Conservation (phyloP, 2,329 filamentous ascomycete genomes). For the Cladosporium cucumerinum region DNA sequence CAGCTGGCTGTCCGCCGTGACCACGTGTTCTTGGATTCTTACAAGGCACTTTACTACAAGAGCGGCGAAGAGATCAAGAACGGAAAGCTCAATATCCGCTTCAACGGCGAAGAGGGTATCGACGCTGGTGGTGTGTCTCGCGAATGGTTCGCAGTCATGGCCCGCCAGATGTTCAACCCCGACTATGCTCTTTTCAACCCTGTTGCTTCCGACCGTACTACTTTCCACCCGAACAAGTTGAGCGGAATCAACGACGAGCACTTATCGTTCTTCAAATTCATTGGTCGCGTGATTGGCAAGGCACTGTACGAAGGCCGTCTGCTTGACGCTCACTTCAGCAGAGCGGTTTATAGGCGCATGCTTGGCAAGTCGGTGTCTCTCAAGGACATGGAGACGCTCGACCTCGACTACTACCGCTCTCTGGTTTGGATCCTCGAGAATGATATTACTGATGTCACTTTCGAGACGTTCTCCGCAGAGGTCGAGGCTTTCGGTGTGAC, state of each 20-base stretch:
- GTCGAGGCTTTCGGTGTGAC: constrained; percentile 91
- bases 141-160: constrained; percentile 98
- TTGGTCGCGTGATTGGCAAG: constrained; percentile 96
- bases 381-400: constrained; percentile 99
- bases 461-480: constrained; percentile 91
- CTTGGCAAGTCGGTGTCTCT: constrained; percentile 91
- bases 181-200: constrained; percentile 96
- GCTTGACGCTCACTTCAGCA: constrained; percentile 97
- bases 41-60: constrained; percentile 98
- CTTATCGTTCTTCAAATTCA: constrained; percentile 98
- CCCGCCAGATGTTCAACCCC: constrained; percentile 97
- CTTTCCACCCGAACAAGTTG: constrained; percentile 95
- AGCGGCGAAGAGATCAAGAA: constrained; percentile 96
- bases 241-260: constrained; percentile 95
- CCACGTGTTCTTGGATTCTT: constrained; percentile 96
- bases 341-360: constrained; percentile 97
- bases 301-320: constrained; percentile 94
- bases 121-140: constrained; percentile 96
- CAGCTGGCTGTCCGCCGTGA: constrained; percentile 89
- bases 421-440: constrained; percentile 98
- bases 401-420: constrained; percentile 98
- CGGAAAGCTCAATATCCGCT: constrained; percentile 95
- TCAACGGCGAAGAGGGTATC: constrained; percentile 95
- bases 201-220: constrained; percentile 94
- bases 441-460: constrained; percentile 96